A percentile compares a stretch with the other conserved stretches of the same genome.
Evolutionary conservation across 306 rosid species (phyloP).

Genomic region (Sicyos baderoa): DNA sequence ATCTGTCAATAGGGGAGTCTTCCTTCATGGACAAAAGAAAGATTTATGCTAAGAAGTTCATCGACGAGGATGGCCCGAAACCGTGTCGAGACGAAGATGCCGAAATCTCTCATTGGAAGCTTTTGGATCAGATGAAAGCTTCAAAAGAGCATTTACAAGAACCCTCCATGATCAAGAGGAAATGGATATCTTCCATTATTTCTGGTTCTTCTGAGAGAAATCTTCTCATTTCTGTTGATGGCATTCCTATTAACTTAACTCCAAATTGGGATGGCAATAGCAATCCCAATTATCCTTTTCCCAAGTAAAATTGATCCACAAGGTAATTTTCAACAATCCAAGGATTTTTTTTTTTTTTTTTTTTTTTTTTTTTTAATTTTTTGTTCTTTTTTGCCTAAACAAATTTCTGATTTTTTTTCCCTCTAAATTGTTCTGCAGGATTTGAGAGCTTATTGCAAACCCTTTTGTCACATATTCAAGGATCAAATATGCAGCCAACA

Average conservation of each 20-base stretch:
- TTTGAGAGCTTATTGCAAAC: background rate
- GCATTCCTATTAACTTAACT: conserved; percentile 38
- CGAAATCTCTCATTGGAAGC: conserved; percentile 11
- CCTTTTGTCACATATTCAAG: background rate
- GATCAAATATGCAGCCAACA: background rate
- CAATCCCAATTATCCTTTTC: background rate
- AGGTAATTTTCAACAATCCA: background rate
- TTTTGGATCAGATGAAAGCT: conserved; percentile 12
- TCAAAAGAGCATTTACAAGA: conserved; percentile 11
- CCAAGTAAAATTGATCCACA: conserved; percentile 1
- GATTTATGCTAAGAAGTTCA: background rate
- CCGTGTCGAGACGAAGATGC: background rate
- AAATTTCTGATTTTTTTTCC: background rate
- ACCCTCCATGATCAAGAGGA: conserved; percentile 12
- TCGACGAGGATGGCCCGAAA: background rate
- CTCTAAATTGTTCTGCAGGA: background rate
- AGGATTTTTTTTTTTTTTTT: background rate
- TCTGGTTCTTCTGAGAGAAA: conserved; percentile 16
- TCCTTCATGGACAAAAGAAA: conserved; percentile 1
- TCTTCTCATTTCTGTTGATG: conserved; percentile 31
- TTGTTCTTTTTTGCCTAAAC: background rate
- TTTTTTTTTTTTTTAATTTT: too few species aligned
- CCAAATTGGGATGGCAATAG: conserved; percentile 53
- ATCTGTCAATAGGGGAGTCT: background rate
- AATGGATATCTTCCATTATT: conserved; percentile 7